Percentiles rank a stretch among this genome's conserved stretches.
Conservation (phyloP, 768 basidiomycete genomes). For the Boletus tomentosulus region DNA sequence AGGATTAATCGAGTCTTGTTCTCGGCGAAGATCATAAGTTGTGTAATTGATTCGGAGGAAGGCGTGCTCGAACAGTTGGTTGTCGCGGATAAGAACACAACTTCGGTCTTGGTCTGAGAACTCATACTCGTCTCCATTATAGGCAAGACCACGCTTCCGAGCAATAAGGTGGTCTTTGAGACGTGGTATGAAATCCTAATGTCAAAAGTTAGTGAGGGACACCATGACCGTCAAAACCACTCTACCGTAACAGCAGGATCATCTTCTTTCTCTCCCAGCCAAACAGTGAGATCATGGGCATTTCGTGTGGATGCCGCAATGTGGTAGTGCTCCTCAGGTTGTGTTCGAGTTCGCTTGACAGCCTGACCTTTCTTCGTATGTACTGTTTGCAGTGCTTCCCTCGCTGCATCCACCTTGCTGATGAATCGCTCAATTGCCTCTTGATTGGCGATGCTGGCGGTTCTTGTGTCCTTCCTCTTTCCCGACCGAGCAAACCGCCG, state of each 20-base stretch:
- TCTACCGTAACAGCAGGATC: no score
- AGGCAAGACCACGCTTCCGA: neutral
- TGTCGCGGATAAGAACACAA: conserved; percentile 14
- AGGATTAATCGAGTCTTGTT: neutral
- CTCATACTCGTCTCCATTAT: conserved; percentile 24
- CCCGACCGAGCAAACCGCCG: neutral
- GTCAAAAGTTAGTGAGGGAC: no score
- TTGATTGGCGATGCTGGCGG: neutral
- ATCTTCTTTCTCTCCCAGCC: no score
- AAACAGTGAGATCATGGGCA: no score
- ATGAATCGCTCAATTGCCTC: neutral
- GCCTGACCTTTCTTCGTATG: no score
- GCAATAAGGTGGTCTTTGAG: neutral
- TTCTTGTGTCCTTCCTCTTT: neutral
- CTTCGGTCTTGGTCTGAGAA: conserved; percentile 19
- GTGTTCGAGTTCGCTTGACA: neutral
- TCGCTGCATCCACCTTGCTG: no score
- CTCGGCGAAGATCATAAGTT: conserved; percentile 20
- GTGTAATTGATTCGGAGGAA: conserved; percentile 26
- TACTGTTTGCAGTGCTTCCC: no score
- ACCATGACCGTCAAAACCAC: no score
- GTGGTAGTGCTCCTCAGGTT: no score
- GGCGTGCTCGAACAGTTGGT: conserved; percentile 17
- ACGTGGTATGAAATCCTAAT: neutral
- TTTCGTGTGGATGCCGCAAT: no score